Percentiles rank a stretch among this genome's conserved stretches.
These are phyloP conservation scores for Diutina siamensis DNA, from an alignment of 1,139 yeast genomes.

Conservation along the genomic window DNA sequence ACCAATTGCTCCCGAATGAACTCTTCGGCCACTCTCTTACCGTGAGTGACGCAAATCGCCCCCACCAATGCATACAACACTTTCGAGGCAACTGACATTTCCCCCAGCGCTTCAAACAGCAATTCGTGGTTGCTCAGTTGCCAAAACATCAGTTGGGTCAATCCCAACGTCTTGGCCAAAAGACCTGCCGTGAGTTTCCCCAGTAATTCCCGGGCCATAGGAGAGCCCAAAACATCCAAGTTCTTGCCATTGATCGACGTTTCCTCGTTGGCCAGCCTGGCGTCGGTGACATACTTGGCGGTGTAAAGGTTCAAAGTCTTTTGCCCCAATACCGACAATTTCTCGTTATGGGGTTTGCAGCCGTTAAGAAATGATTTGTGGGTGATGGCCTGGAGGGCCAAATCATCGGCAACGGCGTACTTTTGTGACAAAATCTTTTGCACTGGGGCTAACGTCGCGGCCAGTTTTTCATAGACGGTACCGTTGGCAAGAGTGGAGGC, in stretches of 20 bases:
- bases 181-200: constrained; percentile 41
- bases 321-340: constrained; percentile 66
- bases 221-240: constrained; percentile 54
- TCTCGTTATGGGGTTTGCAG: constrained; percentile 77
- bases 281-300: constrained; percentile 40
- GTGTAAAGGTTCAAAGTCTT: constrained; percentile 55
- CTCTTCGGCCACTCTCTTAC: constrained; percentile 43
- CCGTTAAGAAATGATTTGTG: constrained; percentile 95
- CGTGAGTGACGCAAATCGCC: constrained; percentile 62
- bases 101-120: constrained; percentile 45
- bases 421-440: constrained; percentile 33
- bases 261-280: constrained; percentile 15
- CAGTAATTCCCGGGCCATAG: constrained; percentile 37
- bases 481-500: constrained; percentile 51
- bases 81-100: constrained; percentile 50
- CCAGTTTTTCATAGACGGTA: constrained; percentile 41
- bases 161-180: constrained; percentile 36
- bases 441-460: constrained; percentile 36
- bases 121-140: constrained; percentile 44
- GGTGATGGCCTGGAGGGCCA: constrained; percentile 70
- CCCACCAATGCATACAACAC: constrained; percentile 71
- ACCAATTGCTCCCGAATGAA: constrained; percentile 40
- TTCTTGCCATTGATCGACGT: constrained; percentile 42
- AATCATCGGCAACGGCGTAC: constrained; percentile 37
- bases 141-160: constrained; percentile 63